A percentile compares a stretch with the other conserved stretches of the same genome.
Evolutionary conservation across 495 filamentous ascomycete genomes (phyloP).

Genomic region (Baudoinia panamericana): DNA sequence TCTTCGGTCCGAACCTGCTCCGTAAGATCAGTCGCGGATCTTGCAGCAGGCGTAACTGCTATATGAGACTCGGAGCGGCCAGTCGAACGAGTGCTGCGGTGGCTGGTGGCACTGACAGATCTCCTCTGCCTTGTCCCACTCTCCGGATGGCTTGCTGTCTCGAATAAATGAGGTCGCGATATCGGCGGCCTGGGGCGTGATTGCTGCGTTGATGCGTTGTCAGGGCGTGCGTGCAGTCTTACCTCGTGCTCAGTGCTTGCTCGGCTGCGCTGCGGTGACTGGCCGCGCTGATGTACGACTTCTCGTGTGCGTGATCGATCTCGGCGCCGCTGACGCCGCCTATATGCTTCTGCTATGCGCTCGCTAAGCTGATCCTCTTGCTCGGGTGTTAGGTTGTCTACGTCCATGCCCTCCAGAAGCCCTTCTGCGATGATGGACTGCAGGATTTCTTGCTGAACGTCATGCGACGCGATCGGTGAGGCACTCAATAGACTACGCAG

Average conservation of each 20-base stretch:
- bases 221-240: conserved; percentile 21
- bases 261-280: background rate
- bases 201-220: conserved; percentile 25
- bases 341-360: conserved; percentile 75
- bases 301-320: conserved; percentile 18
- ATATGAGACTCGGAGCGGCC: conserved; percentile 11
- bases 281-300: background rate
- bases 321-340: conserved; percentile 41
- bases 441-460: conserved; percentile 78
- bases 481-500: conserved; percentile 68
- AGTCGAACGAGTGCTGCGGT: conserved; percentile 24
- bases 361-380: conserved; percentile 78
- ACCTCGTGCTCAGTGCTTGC: conserved; percentile 7
- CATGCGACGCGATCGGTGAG: conserved; percentile 56
- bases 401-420: conserved; percentile 68
- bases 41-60: conserved; percentile 32
- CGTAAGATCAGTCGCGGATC: conserved; percentile 50
- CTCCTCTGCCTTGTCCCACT: background rate
- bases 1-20: conserved; percentile 31
- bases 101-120: conserved; percentile 34
- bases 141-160: conserved; percentile 30
- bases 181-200: conserved; percentile 37
- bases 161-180: conserved; percentile 43
- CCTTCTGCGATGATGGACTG: conserved; percentile 82
- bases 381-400: conserved; percentile 60